Base-by-base conservation (phyloP, 768 basidiomycete genomes). In the Rhizopogon vesiculosus region DNA sequence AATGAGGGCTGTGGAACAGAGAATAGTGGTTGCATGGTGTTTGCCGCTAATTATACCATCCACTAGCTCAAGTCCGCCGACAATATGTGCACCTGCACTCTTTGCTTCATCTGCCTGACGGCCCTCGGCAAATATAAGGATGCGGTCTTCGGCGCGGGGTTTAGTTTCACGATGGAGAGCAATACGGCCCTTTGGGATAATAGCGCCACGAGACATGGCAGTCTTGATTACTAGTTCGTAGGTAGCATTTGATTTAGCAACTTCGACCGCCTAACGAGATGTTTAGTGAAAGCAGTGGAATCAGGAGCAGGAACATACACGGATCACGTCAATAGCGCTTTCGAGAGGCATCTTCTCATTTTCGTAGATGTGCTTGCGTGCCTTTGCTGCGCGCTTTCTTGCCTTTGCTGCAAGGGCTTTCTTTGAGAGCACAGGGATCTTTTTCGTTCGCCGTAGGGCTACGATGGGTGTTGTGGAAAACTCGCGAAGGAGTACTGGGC, bases 91-190 rank as follows among this genome's bases (percentile, higher is more conserved):
- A 6, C 97, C 97, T 4, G 92, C 91, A 42, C 78, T 82, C 70
- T 80, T 86, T 0, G 97, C 97, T 28, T 89, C 85, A 18, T 91
- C 89, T 16, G 88, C 91, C 50, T 81, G 78, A 54, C 84, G 77
- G 5, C 92, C 92, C 62, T 93, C 91, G 3, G 94, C 94, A 64
- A 98, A 98, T 31, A 96, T 93, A n/a, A 97, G 79, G 53, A 98
- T 86, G 54, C 81, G 85, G 57, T 91, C 89, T 62, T 86, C 81
- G 35, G 76, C 65, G 62, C 82, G 84, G 28, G 82, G 69, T 64
- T 91, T 91, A 40, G 88, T 82, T 63, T 95, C 91, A 46, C 85
- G 76, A 0, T 94, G 93, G 46, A 98, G 80, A 61, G 81, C 86
- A 50, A 94, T 85, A 59, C 93, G 89, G 3, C 97, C 97, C 67